A percentile compares a stretch with the other conserved stretches of the same genome.
Conservation (phyloP, 1,284 basidiomycete species). For the Sanguinoderma infundibulare region DNA sequence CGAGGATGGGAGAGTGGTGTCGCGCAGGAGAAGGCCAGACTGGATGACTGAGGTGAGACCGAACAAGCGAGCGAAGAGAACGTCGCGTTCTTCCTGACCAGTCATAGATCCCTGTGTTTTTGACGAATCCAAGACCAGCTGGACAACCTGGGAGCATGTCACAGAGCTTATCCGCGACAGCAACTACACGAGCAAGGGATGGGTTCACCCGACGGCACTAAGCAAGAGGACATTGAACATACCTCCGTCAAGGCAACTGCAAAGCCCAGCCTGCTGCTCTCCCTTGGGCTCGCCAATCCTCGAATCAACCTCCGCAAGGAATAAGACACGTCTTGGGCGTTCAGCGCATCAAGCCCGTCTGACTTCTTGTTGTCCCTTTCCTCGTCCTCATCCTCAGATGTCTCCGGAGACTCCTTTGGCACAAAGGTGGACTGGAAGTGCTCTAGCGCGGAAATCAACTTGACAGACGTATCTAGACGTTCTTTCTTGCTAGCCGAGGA, state of each 20-base stretch:
- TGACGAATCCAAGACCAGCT: conserved; percentile 72
- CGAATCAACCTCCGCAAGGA: conserved; percentile 84
- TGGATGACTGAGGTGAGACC: conserved; percentile 85
- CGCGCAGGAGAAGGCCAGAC: conserved; percentile 77
- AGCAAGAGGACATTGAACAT: conserved; percentile 32
- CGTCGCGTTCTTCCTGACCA: conserved; percentile 91
- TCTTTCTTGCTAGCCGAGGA: conserved; percentile 84
- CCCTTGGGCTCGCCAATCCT: conserved; percentile 89
- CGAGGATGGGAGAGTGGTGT: conserved; percentile 54
- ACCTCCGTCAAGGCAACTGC: conserved; percentile 96
- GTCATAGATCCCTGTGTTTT: conserved; percentile 75
- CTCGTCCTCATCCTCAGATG: conserved; percentile 41
- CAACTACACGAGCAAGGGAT: conserved; percentile 53
- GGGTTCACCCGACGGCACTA: background rate
- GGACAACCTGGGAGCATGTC: conserved; percentile 76
- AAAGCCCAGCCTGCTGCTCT: conserved; percentile 93
- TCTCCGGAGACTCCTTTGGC: conserved; percentile 46
- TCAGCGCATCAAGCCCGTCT: conserved; percentile 59
- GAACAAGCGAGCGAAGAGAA: conserved; percentile 92
- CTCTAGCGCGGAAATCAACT: conserved; percentile 81
- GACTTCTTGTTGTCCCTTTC: conserved; percentile 40
- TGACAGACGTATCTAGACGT: conserved; percentile 84
- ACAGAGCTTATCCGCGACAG: conserved; percentile 82
- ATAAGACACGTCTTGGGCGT: conserved; percentile 90
- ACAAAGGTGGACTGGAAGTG: conserved; percentile 76